phyloP scores from a whole-genome alignment of 805 yeast genomes.

The Teunomyces tritomae region DNA sequence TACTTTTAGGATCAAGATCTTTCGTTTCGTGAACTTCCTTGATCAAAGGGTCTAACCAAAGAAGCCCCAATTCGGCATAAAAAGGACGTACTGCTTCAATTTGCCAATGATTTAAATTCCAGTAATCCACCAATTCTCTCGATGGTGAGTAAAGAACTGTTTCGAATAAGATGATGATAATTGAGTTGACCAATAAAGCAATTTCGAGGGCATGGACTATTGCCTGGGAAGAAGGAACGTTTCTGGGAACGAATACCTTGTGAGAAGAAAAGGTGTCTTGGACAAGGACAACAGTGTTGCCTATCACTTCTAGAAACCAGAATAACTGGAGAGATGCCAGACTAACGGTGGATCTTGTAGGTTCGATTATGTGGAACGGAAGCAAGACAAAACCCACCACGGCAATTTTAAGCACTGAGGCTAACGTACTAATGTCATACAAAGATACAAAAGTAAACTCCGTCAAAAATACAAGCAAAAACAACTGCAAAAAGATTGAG shows the following conservation, averaged over 20 bases:
- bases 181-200: not conserved
- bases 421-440: not conserved
- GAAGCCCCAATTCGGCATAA: conserved; percentile 13
- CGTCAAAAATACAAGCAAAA: conserved; percentile 1
- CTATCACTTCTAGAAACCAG: conserved; percentile 30
- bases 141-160: conserved; percentile 9
- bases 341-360: conserved; percentile 35
- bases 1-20: conserved; percentile 17
- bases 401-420: not conserved
- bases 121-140: conserved; percentile 10
- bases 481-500: conserved; percentile 6
- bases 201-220: conserved; percentile 6
- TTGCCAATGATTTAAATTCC: conserved; percentile 7
- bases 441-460: conserved; percentile 1
- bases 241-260: conserved; percentile 5
- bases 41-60: conserved; percentile 23
- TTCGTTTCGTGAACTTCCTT: conserved; percentile 19
- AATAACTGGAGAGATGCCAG: conserved; percentile 37
- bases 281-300: not conserved
- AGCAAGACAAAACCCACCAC: conserved; percentile 22
- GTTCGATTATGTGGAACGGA: conserved; percentile 47
- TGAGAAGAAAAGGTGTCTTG: conserved; percentile 8
- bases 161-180: conserved; percentile 2
- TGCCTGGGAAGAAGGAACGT: not conserved
- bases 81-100: conserved; percentile 12